Evolutionary conservation across 1,284 basidiomycete species (phyloP), one percentile per base, ranked within the genome.

Genomic region (Ustilago bromivora): DNA sequence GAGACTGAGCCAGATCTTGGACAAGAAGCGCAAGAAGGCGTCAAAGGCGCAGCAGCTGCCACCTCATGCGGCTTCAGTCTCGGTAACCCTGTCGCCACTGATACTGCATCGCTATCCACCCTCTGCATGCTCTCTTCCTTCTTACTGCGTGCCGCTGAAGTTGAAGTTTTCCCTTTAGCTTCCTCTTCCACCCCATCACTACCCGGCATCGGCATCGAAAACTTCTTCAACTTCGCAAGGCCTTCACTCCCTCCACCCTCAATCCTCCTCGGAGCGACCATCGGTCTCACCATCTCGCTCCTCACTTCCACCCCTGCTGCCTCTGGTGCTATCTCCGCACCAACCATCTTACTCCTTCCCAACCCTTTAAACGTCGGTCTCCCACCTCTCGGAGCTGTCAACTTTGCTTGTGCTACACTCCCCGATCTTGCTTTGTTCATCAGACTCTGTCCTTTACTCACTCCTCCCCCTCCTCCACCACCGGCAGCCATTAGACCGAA

Each of bases 361-460:
- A 65, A 59, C 23, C 65, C 56, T 40, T n/a, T 61, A 15, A 64
- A 66, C 28, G n/a, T 32, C 9, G 38, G 13, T 34, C 58, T 51
- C 4, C 46, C 57, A 23, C 38, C 46, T 7, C 66, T 36, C 35
- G 67, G 61, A 7, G 66, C 69, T 0, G 76, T 74, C 36, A 78
- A 36, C 51, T 71, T 74, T 13, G 76, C 76, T 51, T 65, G 63
- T 11, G 76, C 76, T 1, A 32, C 65, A 47, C 71, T 74, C 3
- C 71, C 65, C 9, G 58, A 62, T 19, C 67, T 51, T 1, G 76
- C 76, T 55, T 75, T 78, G 46, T 67, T 74, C 57, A 78, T 35
- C 61, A 78, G n/a, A 60, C 68, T 78, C 52, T 78, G 76, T 10
- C 76, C 76, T n/a, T 78, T 78, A 10, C 64, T 78, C 36, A 64